A percentile compares a stretch with the other conserved stretches of the same genome.
These are phyloP conservation scores for Colletotrichum sidae DNA, from an alignment of 2,329 filamentous ascomycete species.

Conservation along the genomic window DNA sequence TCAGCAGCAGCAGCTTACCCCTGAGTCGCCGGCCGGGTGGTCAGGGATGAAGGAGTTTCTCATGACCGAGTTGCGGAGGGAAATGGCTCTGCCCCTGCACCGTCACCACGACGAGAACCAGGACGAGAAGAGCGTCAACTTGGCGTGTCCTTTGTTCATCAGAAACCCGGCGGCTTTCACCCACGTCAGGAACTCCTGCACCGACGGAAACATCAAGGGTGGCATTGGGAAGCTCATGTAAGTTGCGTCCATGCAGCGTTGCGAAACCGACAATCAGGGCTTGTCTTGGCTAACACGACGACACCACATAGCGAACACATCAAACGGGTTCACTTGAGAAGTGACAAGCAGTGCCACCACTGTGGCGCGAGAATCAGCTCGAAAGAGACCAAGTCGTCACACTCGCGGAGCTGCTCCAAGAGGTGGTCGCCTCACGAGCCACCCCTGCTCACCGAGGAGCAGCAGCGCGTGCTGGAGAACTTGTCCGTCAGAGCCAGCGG, in stretches of 20 bases:
- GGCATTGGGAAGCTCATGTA: constrained; percentile 36
- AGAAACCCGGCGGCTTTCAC: constrained; percentile 31
- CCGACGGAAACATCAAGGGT: constrained; percentile 35
- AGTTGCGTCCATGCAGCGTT: neutral
- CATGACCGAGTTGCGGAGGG: constrained; percentile 32
- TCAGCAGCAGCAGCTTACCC: constrained; percentile 26
- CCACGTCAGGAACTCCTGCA: constrained; percentile 32
- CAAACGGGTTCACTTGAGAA: constrained; percentile 34
- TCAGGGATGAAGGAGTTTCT: constrained; percentile 35
- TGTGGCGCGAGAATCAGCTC: constrained; percentile 31
- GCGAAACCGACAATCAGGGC: no score
- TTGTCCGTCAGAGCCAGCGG: constrained; percentile 32
- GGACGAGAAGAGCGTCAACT: constrained; percentile 35
- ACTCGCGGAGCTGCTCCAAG: constrained; percentile 29
- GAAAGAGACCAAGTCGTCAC: constrained; percentile 34
- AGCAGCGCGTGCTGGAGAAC: constrained; percentile 31
- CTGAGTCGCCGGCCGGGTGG: constrained; percentile 18
- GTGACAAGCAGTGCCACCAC: constrained; percentile 35
- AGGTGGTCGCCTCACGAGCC: constrained; percentile 30
- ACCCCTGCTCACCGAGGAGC: constrained; percentile 23
- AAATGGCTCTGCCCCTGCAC: constrained; percentile 28
- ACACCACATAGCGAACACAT: constrained; percentile 26
- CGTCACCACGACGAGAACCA: constrained; percentile 22
- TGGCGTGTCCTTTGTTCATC: constrained; percentile 35
- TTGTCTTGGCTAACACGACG: neutral